phyloP scores from a whole-genome alignment of 768 basidiomycete genomes.

The Clavulina sp. region DNA sequence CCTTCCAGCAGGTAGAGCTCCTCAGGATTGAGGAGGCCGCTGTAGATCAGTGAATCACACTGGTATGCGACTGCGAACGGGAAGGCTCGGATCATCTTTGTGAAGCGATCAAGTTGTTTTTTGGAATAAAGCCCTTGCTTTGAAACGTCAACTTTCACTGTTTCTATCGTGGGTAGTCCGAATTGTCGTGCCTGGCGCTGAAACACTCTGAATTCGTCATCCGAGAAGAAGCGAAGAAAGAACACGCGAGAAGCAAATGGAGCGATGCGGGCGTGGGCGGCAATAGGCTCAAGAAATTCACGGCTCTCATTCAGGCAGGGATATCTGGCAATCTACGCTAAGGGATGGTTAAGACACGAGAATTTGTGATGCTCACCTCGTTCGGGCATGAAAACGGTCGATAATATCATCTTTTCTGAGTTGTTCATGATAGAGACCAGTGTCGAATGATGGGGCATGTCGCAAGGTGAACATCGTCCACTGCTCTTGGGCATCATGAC shows the following conservation, averaged over 20 bases:
- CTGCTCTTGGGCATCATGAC: background rate
- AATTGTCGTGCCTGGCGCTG: slow-evolving; percentile 26
- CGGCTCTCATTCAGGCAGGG: background rate
- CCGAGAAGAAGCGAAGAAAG: slow-evolving; percentile 47
- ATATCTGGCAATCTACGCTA: too few species aligned
- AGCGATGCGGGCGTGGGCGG: slow-evolving; percentile 38
- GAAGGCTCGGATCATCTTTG: slow-evolving; percentile 27
- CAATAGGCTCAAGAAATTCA: background rate
- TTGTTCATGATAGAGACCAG: background rate
- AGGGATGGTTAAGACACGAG: too few species aligned
- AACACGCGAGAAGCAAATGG: slow-evolving; percentile 32
- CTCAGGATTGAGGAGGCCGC: slow-evolving; percentile 40
- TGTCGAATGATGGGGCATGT: background rate
- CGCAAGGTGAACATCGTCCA: background rate
- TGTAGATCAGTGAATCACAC: slow-evolving; percentile 48
- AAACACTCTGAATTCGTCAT: slow-evolving; percentile 36
- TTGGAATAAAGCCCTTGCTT: slow-evolving; percentile 33
- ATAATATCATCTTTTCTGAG: background rate
- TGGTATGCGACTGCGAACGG: slow-evolving; percentile 63
- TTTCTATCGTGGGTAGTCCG: slow-evolving; percentile 16
- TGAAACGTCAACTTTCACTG: slow-evolving; percentile 29
- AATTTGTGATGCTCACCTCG: background rate
- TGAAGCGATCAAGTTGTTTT: slow-evolving; percentile 30
- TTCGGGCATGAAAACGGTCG: background rate
- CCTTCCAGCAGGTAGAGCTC: slow-evolving; percentile 24